Base-by-base conservation (phyloP, 306 rosid species). In the Fagus crenata region DNA sequence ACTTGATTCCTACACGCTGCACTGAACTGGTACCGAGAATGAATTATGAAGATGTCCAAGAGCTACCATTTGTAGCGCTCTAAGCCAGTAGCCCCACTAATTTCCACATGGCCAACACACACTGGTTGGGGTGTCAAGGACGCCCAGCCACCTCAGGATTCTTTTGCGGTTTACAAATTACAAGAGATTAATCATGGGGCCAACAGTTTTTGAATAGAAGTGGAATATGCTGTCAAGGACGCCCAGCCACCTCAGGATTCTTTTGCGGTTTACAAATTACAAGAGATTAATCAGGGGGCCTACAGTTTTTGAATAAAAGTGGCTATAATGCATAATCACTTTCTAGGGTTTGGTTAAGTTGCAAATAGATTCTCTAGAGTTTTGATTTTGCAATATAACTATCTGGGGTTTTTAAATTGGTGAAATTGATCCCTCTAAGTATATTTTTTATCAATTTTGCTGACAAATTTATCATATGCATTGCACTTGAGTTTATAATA, bases 21-120 rank as follows among this genome's bases (percentile, higher is more conserved):
- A 15, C 60, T 8, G 67, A 32, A 60, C 40, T 1, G 39, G 40
- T 32, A 11, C 67, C 4, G 39, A 32, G 39, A 60, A 9, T 69
- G 36, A 28, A 43, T n/a, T 22, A 17, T 1, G 73, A 40, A 37
- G 53, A 69, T 17, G 54, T 5, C 2, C 2, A 7, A 22, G 73
- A 36, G 54, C 49, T 60, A n/a, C 12, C 51, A 39, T 60, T 60
- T 60, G 40, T 56, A 56, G 33, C 9, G 0, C 4, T 56, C 7
- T 28, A n/a, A 56, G 63, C 12, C 12, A 22, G 12, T 7, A 56
- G 49, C 2, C 14, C 2, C 4, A 3, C 63, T 42, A 22, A 22
- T 22, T 33, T 78, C 74, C 86, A 82, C 83, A 33, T 76, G 89
- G 78, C 81, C 80, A 67, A 56, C 54, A 22, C 22, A 37, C 14